These are phyloP conservation scores for Lactarius vividus DNA, from an alignment of 768 basidiomycete species.

Conservation along the genomic window DNA sequence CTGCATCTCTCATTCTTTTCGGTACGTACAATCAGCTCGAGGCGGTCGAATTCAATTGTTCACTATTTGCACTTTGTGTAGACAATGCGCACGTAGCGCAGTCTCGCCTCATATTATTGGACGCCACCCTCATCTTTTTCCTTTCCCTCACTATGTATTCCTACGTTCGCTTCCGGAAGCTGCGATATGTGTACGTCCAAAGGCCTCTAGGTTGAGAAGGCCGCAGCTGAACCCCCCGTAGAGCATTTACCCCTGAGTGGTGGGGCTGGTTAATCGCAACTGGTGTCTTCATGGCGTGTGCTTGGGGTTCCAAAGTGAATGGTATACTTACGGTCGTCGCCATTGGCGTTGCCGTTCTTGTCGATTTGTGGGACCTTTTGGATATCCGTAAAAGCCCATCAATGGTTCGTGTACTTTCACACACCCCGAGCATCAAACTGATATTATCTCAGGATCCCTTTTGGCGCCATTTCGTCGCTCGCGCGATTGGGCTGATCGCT, in stretches of 20 bases:
- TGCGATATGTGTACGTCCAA: constrained; percentile 75
- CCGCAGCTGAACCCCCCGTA: constrained; percentile 34
- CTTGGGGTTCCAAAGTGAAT: constrained; percentile 97
- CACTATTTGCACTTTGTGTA: constrained; percentile 33
- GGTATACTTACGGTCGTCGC: constrained; percentile 87
- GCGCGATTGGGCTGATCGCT: constrained; percentile 79
- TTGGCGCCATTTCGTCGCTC: constrained; percentile 82
- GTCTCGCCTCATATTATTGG: constrained; percentile 93
- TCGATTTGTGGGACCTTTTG: constrained; percentile 93
- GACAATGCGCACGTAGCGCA: constrained; percentile 97
- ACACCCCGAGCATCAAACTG: not conserved
- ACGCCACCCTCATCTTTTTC: constrained; percentile 93
- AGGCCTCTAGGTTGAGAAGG: not conserved
- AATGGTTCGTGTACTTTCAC: constrained; percentile 41
- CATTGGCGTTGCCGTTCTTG: constrained; percentile 86
- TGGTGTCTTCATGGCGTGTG: constrained; percentile 91
- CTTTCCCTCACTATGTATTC: constrained; percentile 90
- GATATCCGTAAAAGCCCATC: constrained; percentile 82
- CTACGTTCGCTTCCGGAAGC: constrained; percentile 92
- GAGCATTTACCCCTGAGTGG: constrained; percentile 88
- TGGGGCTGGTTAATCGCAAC: constrained; percentile 93
- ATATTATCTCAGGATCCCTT: constrained; percentile 53
- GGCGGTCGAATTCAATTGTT: not conserved
- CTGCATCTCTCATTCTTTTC: constrained; percentile 80
- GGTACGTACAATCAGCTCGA: constrained; percentile 53